Evolutionary conservation across 371 early-diverging fungal genomes (phyloP), one percentile per base, ranked within the genome.

Genomic region (Lichtheimia corymbifera): DNA sequence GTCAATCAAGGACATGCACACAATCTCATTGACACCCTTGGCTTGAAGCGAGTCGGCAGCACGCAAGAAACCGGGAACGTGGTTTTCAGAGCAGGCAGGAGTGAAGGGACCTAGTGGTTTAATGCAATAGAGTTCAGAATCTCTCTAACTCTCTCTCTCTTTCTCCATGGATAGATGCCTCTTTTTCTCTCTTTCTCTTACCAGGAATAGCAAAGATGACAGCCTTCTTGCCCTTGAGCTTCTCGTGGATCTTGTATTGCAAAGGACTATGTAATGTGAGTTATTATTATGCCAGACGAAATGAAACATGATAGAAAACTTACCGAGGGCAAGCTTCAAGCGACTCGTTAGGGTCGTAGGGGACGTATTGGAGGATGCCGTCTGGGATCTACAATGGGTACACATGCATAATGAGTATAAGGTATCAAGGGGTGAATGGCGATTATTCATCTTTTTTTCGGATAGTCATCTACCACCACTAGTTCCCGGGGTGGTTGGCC

Each of bases 201-300:
- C 82, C 91, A 11, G 92, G 92, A n/a, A 92, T 88, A 20, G 86
- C 86, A 72, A 93, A 88, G 68, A 93, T 80, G 27, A 93, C 84
- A 5, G 86, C 91, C 71, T 84, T 88, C 81, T 90, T 91, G 65
- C 83, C 86, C 74, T 83, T 84, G 66, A 91, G 83, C 55, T 87
- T 80, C 59, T 81, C 79, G 57, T 77, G 76, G 1, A 84, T 73
- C 53, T 79, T 76, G 62, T 79, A 62, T 28, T 63, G 50, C 63
- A 64, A 43, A 35, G 80, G 80, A n/a, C 64, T 68, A 66, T 18
- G 51, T 2, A 25, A 18, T 11, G 14, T 9, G 15, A 15, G 9
- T 11, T 22, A 22, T 22, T 22, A 22, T 22, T 22, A 22, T 35
- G 35, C 9, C 28, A 4, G 0, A 1, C 9, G 2, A 11, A 9